Evolutionary conservation across 2,329 filamentous ascomycete species (phyloP).

Genomic region (Sporothrix sp.): DNA sequence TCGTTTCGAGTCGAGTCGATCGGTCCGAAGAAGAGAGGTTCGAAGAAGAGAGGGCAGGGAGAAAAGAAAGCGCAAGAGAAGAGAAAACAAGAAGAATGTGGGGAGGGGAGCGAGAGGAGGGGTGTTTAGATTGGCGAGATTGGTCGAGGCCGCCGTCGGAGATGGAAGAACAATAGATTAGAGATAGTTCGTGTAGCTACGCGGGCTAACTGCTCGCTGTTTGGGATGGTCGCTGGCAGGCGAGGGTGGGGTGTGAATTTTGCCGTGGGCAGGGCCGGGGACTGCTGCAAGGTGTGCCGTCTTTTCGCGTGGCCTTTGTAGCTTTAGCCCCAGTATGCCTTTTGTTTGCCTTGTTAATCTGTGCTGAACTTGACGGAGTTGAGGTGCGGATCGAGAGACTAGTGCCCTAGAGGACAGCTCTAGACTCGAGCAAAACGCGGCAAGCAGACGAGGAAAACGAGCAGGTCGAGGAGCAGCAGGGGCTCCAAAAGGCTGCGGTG

Average conservation of each 20-base stretch:
- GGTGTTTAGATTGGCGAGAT: conserved; percentile 7
- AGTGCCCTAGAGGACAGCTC: neutral
- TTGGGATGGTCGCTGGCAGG: neutral
- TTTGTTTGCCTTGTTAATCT: no score
- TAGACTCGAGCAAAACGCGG: conserved; percentile 1
- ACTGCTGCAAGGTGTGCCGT: no score
- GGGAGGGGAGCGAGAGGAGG: conserved; percentile 9
- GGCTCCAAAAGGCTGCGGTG: neutral
- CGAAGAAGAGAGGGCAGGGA: neutral
- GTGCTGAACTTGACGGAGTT: no score
- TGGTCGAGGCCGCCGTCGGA: conserved; percentile 15
- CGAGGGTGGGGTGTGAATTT: neutral
- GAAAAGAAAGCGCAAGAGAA: neutral
- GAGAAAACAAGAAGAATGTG: conserved; percentile 10
- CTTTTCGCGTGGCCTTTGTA: no score
- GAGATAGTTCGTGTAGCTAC: conserved; percentile 6
- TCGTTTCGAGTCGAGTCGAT: neutral
- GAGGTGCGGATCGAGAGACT: neutral
- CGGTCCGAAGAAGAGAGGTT: neutral
- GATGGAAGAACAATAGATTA: conserved; percentile 14
- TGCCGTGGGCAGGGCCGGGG: no score
- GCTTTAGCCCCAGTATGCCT: no score
- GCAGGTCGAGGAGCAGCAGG: neutral
- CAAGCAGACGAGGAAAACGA: neutral
- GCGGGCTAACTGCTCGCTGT: neutral